A percentile compares a stretch with the other conserved stretches of the same genome.
Conservation (phyloP, 441 rosid species). For the Mallotus repandus region DNA sequence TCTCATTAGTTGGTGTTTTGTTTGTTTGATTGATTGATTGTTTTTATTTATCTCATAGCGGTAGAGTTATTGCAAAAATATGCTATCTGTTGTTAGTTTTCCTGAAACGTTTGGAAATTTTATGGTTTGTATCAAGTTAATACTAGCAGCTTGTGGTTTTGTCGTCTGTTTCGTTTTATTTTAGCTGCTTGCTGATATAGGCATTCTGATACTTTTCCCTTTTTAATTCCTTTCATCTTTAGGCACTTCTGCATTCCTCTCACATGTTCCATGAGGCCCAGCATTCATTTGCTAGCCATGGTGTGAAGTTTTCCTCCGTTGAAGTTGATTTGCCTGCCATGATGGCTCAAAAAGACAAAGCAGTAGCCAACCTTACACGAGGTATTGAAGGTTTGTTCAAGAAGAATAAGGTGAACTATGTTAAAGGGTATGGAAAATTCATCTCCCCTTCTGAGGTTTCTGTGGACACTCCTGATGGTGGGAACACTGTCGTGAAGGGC, state of each 20-base stretch:
- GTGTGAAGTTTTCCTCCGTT: slow-evolving; percentile 86
- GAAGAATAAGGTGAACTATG: slow-evolving; percentile 92
- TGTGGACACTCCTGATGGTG: slow-evolving; percentile 83
- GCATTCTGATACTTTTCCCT: background rate
- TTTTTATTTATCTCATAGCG: background rate
- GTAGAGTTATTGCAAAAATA: too few species aligned
- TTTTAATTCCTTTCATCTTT: slow-evolving; percentile 6
- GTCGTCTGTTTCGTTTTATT: background rate
- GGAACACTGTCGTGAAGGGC: slow-evolving; percentile 70
- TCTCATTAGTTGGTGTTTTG: too few species aligned
- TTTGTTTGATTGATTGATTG: background rate
- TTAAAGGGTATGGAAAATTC: slow-evolving; percentile 91
- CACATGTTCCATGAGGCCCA: slow-evolving; percentile 96
- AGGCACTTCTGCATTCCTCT: slow-evolving; percentile 98
- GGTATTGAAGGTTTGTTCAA: slow-evolving; percentile 96
- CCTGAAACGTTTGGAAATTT: background rate
- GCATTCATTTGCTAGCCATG: slow-evolving; percentile 83
- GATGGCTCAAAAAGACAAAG: slow-evolving; percentile 95
- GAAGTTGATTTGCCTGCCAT: slow-evolving; percentile 96
- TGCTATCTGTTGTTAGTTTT: background rate
- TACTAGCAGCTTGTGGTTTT: background rate
- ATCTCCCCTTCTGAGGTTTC: slow-evolving; percentile 85
- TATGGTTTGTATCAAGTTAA: background rate
- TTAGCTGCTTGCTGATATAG: background rate
- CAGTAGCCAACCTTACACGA: slow-evolving; percentile 76